Base-by-base conservation (phyloP, 441 rosid species). In the Hypseocharis bilobata region DNA sequence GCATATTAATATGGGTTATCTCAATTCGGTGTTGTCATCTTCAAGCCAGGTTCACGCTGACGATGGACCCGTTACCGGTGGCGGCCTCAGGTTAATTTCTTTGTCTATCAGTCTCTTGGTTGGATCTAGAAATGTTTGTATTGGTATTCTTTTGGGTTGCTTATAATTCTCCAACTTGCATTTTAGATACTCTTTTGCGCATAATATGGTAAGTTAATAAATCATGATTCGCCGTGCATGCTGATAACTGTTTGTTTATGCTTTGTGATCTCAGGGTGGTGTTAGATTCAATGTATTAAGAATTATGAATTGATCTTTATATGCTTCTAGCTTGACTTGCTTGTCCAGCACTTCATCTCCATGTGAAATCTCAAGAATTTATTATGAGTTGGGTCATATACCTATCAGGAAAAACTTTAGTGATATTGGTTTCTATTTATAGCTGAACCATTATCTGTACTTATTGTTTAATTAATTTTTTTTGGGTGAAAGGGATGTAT, bases 31-130 rank as follows among this genome's bases (percentile, higher is more conserved):
- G 20, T 36, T 61, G 49, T 38, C 51, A 36, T 61, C 64, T 61
- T 61, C 64, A 38, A 61, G 64, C 51, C 45, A 61, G 49, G 49
- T 61, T 38, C 28, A 61, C 17, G 64, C 64, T 16, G 51, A 61
- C 11, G 64, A 61, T 36, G 64, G 49, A 3, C 64, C 64, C 3
- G 30, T 42, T 6, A 61, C 49, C 2, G 64, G 64, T 34, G 64
- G 64, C 25, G 64, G 64, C 11, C 64, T 36, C 44, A 61, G 64
- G 64, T 36, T 22, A 20, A 6, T 32, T 38, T 13, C 26, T 54
- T 8, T 1, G 6, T 26, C 36, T 40, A 2, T 25, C 6, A 1
- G 26, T 28, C 17, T 28, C 30, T 23, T 14, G 5, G 14, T 27
- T 26, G 11, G 60, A 56, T 56, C 60, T 25, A 27, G 1, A 10